phyloP scores from a whole-genome alignment of 2,329 filamentous ascomycete species.

The Sordariomycetes sp. region DNA sequence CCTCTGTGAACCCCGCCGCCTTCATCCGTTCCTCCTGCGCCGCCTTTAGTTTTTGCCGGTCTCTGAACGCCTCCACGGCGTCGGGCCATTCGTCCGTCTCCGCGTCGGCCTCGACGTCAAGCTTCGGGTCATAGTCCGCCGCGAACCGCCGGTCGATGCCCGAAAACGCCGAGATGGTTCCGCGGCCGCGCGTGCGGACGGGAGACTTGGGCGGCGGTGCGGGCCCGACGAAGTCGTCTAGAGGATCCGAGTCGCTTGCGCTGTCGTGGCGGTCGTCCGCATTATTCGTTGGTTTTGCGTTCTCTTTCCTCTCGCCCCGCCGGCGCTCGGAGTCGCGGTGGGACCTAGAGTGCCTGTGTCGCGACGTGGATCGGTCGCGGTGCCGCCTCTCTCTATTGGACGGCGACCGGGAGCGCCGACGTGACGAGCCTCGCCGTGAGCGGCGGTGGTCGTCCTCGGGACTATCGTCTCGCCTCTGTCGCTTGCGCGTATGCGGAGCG shows the following conservation, averaged over 20 bases:
- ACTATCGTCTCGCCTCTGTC: not conserved
- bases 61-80: conserved; percentile 65
- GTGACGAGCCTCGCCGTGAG: conserved; percentile 2
- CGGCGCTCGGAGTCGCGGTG: not conserved
- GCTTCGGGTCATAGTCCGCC: conserved; percentile 45
- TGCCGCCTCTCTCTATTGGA: conserved; percentile 17
- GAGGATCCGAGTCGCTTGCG: conserved; percentile 54
- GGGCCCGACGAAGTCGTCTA: conserved; percentile 70
- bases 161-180: conserved; percentile 47
- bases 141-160: conserved; percentile 77
- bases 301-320: conserved; percentile 9
- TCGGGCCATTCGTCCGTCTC: conserved; percentile 61
- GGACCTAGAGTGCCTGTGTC: not conserved
- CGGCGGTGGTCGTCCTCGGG: conserved; percentile 9
- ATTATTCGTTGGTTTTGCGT: conserved; percentile 4
- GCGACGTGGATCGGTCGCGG: conserved; percentile 17
- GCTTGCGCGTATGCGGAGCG: not conserved
- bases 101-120: conserved; percentile 43
- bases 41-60: conserved; percentile 68
- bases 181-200: conserved; percentile 57
- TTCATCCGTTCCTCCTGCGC: conserved; percentile 67
- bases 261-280: conserved; percentile 11
- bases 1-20: conserved; percentile 68
- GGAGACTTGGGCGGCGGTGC: conserved; percentile 38
- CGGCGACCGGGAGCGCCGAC: conserved; percentile 20